A percentile compares a stretch with the other conserved stretches of the same genome.
phyloP scores from a whole-genome alignment of 768 basidiomycete species.

The Auricularia heimuer region DNA sequence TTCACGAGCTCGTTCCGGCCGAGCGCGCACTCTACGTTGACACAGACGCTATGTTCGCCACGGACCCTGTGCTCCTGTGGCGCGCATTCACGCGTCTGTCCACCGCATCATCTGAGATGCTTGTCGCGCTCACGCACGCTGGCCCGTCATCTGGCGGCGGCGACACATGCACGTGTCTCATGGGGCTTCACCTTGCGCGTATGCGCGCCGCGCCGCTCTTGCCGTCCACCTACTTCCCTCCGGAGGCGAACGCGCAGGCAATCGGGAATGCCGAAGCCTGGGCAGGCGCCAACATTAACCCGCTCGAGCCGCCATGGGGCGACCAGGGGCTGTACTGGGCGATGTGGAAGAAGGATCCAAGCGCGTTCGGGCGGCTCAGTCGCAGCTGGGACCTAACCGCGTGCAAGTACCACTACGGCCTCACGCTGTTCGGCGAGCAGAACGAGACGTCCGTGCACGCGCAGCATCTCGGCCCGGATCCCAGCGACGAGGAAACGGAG shows the following conservation, averaged over 20 bases:
- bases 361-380: constrained; percentile 9
- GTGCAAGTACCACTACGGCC: constrained; percentile 1
- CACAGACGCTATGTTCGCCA: constrained; percentile 13
- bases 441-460: neutral
- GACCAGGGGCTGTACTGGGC: constrained; percentile 15
- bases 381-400: constrained; percentile 11
- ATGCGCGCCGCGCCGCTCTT: constrained; percentile 11
- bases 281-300: constrained; percentile 2
- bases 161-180: constrained; percentile 11
- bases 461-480: neutral
- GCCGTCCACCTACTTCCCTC: constrained; percentile 8
- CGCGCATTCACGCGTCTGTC: constrained; percentile 8
- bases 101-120: neutral
- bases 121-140: constrained; percentile 13
- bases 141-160: constrained; percentile 7
- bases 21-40: constrained; percentile 12
- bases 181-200: constrained; percentile 11
- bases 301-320: constrained; percentile 11
- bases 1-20: constrained; percentile 3
- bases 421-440: neutral
- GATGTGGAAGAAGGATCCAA: constrained; percentile 9
- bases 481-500: neutral
- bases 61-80: constrained; percentile 13
- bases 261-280: neutral
- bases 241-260: neutral